Percentiles rank a stretch among this genome's conserved stretches.
These are phyloP conservation scores for Trichoderma afroharzianum DNA, from an alignment of 2,329 filamentous ascomycete species.

Conservation along the genomic window DNA sequence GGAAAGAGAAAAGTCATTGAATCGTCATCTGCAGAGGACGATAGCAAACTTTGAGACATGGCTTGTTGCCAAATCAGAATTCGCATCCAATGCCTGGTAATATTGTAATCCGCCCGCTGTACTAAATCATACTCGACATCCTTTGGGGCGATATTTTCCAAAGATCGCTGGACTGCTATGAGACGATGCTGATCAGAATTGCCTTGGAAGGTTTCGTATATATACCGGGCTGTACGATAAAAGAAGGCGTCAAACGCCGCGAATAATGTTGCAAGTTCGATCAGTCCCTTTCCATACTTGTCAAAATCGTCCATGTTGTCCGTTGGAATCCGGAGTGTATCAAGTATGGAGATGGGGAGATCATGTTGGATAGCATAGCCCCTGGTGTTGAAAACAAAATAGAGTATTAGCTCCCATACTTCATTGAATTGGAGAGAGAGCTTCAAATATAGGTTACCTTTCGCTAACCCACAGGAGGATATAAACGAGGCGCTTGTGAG, in stretches of 20 bases:
- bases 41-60: slow-evolving; percentile 8
- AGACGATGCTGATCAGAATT: neutral
- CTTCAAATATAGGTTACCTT: neutral
- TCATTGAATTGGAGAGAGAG: neutral
- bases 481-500: slow-evolving; percentile 6
- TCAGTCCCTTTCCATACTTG: slow-evolving; percentile 11
- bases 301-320: slow-evolving; percentile 3
- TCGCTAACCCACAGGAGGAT: slow-evolving; percentile 16
- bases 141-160: neutral
- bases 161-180: slow-evolving; percentile 1
- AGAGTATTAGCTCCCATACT: neutral
- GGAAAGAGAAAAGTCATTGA: slow-evolving; percentile 16
- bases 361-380: slow-evolving; percentile 14
- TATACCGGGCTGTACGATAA: neutral
- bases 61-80: slow-evolving; percentile 15
- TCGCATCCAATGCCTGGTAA: slow-evolving; percentile 16
- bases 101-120: slow-evolving; percentile 14
- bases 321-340: neutral
- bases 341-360: slow-evolving; percentile 8
- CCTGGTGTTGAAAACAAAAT: neutral
- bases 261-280: slow-evolving; percentile 13
- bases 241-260: slow-evolving; percentile 5
- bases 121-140: neutral
- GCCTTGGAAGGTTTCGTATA: neutral
- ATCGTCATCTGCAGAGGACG: neutral